phyloP scores from a whole-genome alignment of 2,329 filamentous ascomycete species.

The Hypoxylon rubiginosum region DNA sequence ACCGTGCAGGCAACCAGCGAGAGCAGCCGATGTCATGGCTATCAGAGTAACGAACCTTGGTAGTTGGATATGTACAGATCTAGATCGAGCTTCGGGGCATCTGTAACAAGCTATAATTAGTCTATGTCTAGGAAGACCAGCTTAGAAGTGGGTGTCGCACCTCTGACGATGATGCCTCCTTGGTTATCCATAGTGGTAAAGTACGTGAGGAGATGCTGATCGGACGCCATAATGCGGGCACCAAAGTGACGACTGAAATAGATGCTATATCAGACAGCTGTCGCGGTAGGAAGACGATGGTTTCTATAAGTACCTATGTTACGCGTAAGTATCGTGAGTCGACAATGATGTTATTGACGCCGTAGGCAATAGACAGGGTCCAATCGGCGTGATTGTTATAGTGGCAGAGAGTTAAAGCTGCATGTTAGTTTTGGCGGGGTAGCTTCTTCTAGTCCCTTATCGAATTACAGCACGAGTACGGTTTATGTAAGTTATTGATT shows the following conservation, averaged over 20 bases:
- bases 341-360: neutral
- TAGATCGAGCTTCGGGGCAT: constrained; percentile 88
- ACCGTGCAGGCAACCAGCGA: neutral
- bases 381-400: neutral
- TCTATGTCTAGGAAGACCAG: neutral
- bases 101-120: constrained; percentile 58
- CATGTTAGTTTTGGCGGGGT: constrained; percentile 34
- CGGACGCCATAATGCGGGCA: constrained; percentile 54
- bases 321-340: neutral
- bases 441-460: constrained; percentile 15
- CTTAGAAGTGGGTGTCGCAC: constrained; percentile 50
- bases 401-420: too few relatives aligned
- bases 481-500: too few relatives aligned
- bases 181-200: constrained; percentile 63
- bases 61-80: constrained; percentile 94
- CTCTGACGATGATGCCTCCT: constrained; percentile 63
- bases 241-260: neutral
- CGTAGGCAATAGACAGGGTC: neutral
- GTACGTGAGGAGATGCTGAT: constrained; percentile 55
- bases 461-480: neutral
- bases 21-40: neutral
- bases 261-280: neutral
- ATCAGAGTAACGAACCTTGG: constrained; percentile 67
- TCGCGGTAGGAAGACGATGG: neutral
- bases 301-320: neutral